Percentiles rank a stretch among this genome's conserved stretches.
phyloP scores from a whole-genome alignment of 352 stramenopile genomes.

The Hyaloperonospora brassicae region DNA sequence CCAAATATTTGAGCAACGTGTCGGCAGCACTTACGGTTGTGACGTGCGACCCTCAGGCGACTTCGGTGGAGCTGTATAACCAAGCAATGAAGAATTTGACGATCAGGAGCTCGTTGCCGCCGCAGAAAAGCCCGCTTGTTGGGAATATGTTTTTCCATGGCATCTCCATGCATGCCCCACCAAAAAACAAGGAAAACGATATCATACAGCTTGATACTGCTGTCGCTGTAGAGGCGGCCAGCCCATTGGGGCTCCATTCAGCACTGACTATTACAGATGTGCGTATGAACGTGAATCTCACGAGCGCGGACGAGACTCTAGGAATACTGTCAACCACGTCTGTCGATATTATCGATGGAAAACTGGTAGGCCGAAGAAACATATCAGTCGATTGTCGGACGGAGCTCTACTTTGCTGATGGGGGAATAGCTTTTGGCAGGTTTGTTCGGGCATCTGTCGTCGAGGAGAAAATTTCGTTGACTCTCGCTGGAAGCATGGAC shows the following conservation, averaged over 20 bases:
- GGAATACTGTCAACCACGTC: slow-evolving; percentile 43
- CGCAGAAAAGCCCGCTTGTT: slow-evolving; percentile 51
- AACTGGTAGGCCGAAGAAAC: slow-evolving; percentile 52
- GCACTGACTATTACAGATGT: slow-evolving; percentile 49
- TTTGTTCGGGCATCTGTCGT: slow-evolving; percentile 65
- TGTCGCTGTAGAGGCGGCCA: slow-evolving; percentile 60
- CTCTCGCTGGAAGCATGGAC: slow-evolving; percentile 45
- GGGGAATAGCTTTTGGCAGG: slow-evolving; percentile 43
- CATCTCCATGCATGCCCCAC: slow-evolving; percentile 43
- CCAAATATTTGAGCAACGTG: slow-evolving; percentile 61
- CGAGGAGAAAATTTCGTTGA: slow-evolving; percentile 37
- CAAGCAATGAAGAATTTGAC: slow-evolving; percentile 57
- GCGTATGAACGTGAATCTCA: slow-evolving; percentile 53
- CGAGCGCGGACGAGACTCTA: slow-evolving; percentile 28
- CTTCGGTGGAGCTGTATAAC: slow-evolving; percentile 63
- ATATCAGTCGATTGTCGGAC: slow-evolving; percentile 62
- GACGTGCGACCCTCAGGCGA: slow-evolving; percentile 51
- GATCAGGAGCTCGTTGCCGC: slow-evolving; percentile 54
- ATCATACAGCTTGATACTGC: slow-evolving; percentile 37
- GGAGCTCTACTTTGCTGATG: slow-evolving; percentile 31
- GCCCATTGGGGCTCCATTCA: slow-evolving; percentile 53
- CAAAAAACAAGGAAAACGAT: slow-evolving; percentile 37
- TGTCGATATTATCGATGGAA: slow-evolving; percentile 49
- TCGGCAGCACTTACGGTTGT: slow-evolving; percentile 49
- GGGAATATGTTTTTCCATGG: slow-evolving; percentile 56